Evolutionary conservation across 805 yeast species (phyloP), one percentile per base, ranked within the genome.

Genomic region (Starmerella powellii): DNA sequence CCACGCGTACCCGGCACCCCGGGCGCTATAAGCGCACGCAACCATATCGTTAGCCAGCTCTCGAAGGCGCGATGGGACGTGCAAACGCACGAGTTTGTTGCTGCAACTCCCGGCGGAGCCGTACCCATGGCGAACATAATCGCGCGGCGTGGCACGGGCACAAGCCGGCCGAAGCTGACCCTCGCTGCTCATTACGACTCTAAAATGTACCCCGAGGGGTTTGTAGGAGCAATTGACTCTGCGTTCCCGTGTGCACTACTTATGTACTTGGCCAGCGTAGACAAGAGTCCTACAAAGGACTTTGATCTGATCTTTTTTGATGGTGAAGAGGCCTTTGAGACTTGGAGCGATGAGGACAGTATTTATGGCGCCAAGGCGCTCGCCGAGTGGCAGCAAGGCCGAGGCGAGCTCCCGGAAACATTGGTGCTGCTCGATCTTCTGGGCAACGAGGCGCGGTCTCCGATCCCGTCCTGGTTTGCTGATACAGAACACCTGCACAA

Each of bases 101-200:
- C 57, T 3, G 60, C 66, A 18, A 57, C 64, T 1, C 73, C 73
- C 16, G 48, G 53, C 6, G 66, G 63, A 18, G 54, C 55, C n/a
- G 48, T 56, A 10, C 42, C 46, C 1, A 61, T 62, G 58, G 53
- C 63, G 11, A 62, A 62, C 41, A 38, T 62, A 2, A 41, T 61
- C 10, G 60, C 54, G 8, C 48, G 53, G n/a, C 39, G 56, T 15
- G 56, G 49, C 23, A 1, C 28, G 45, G 6, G 52, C 51, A 8
- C 13, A 11, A 23, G 12, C 13, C 16, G 6, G 19, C 34, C 38
- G 17, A 16, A 26, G 24, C 27, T 43, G 13, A 50, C 54, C 5
- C 47, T 74, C 3, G 71, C 71, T 3, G 80, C 76, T 0, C 80
- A 74, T 48, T 74, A 72, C 49, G 80, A 74, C 52, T 65, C 76